Base-by-base conservation (phyloP, 108 stramenopile species). In the Aurantiochytrium sp. region DNA sequence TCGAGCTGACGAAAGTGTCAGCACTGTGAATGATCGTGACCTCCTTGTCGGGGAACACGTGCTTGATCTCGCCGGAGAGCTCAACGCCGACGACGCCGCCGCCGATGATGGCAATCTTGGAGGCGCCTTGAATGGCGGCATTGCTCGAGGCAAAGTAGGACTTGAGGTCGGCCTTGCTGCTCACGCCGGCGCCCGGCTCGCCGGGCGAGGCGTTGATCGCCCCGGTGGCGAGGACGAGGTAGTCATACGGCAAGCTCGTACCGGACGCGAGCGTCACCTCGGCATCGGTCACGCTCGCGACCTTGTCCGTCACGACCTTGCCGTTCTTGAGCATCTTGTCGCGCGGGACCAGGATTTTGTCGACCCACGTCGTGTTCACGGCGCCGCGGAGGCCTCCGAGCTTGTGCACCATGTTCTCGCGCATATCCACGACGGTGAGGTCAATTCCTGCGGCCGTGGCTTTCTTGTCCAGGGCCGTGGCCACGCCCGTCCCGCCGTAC, bases 41-140 rank as follows among this genome's bases (percentile, higher is more conserved):
- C 69, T 55, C 42, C 68, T 91, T 91, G 4, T 41, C 88, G 10
- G 91, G 91, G 32, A 87, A 36, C 15, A 55, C 59, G 37, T 85
- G 87, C 85, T 32, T 86, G 85, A 91, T 91, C 42, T 91, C 91
- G 3, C 89, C 89, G 15, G 90, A 88, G 17, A 87, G 50, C 86
- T 91, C 91, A 42, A 91, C 90, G 65, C 91, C 90, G 37, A 90
- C 68, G 37, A 90, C 73, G n/a, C 91, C 91, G 21, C 91, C 91
- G 19, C 91, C 91, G 17, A 91, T 53, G 55, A 91, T 32, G 36
- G 90, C 69, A 45, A 91, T 90, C 88, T 87, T 59, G 4, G 34
- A 4, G 34, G 90, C 88, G 22, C 42, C 87, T 42, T 55, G 45
- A 31, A 90, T 34, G n/a, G 87, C 81, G 4, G 30, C 52, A 1